phyloP scores from a whole-genome alignment of 208 protist species.

The Wallacemonas sp. region DNA sequence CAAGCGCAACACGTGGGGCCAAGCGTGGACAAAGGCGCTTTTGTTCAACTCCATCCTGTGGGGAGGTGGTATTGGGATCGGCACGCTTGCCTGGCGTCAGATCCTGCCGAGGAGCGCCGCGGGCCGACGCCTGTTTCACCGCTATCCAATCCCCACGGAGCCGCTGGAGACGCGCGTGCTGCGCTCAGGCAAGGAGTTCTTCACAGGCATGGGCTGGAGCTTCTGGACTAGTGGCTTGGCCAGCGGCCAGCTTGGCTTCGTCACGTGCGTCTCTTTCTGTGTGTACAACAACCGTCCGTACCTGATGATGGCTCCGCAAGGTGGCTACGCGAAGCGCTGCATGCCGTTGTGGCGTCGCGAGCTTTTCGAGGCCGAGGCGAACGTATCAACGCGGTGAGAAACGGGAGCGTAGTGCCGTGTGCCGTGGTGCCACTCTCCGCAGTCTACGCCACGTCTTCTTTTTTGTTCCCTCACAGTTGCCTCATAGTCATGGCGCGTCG shows the following conservation, averaged over 20 bases:
- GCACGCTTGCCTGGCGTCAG: constrained; percentile 72
- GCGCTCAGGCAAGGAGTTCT: constrained; percentile 52
- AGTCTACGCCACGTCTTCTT: too few species aligned
- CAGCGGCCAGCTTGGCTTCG: constrained; percentile 64
- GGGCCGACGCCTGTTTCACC: constrained; percentile 69
- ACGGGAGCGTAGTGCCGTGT: too few species aligned
- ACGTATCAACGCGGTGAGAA: too few species aligned
- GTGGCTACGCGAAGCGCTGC: constrained; percentile 65
- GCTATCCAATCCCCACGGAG: constrained; percentile 73
- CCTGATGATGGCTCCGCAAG: constrained; percentile 83
- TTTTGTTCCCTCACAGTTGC: too few species aligned
- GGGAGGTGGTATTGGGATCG: constrained; percentile 38
- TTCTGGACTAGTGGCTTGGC: constrained; percentile 79
- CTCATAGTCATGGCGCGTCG: too few species aligned
- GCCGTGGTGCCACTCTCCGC: too few species aligned
- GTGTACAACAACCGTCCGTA: constrained; percentile 67
- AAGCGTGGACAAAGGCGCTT: constrained; percentile 85
- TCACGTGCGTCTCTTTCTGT: constrained; percentile 68
- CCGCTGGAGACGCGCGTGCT: constrained; percentile 71
- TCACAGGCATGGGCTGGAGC: constrained; percentile 81
- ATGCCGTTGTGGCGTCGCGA: constrained; percentile 81
- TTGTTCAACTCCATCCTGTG: constrained; percentile 64
- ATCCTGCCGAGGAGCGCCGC: constrained; percentile 38
- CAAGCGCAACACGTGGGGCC: constrained; percentile 77
- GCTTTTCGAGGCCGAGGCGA: constrained; percentile 52